Percentiles rank a stretch among this genome's conserved stretches.
phyloP scores from a whole-genome alignment of 176 grass and related monocot genomes.

The Hsuehochloa calcarea region DNA sequence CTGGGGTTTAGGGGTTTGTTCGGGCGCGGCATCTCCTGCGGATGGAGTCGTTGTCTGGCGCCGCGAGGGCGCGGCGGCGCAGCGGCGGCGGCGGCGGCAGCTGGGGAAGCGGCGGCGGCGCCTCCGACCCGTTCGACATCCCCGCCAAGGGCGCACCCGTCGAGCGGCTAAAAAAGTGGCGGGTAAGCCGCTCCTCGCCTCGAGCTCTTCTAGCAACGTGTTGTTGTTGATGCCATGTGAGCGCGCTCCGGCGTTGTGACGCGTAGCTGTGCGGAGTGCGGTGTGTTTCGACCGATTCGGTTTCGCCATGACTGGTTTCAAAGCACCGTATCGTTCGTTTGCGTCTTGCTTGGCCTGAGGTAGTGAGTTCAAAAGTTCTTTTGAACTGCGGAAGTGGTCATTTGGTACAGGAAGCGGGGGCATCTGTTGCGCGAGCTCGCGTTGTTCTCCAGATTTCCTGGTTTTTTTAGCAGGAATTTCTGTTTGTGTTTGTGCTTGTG shows the following conservation, averaged over 20 bases:
- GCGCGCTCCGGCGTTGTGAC: not conserved
- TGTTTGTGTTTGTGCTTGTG: not conserved
- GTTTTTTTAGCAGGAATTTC: not conserved
- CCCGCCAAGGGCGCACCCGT: constrained; percentile 57
- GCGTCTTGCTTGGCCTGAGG: not conserved
- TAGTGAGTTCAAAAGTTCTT: not conserved
- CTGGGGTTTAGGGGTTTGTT: constrained; percentile 13
- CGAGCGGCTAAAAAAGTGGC: constrained; percentile 64
- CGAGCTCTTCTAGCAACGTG: not conserved
- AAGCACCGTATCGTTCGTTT: not conserved
- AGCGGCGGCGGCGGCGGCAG: not conserved
- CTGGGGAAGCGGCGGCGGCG: not conserved
- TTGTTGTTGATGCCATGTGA: not conserved
- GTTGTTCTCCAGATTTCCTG: not conserved
- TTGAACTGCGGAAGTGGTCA: not conserved
- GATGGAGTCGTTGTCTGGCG: constrained; percentile 36
- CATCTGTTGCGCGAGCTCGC: not conserved
- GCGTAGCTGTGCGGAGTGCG: not conserved
- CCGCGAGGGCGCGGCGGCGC: constrained; percentile 16
- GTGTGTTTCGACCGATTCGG: not conserved
- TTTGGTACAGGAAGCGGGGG: not conserved
- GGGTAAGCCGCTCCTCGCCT: constrained; percentile 35
- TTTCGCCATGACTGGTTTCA: not conserved
- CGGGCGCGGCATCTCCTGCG: constrained; percentile 36
- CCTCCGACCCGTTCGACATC: constrained; percentile 52